phyloP scores from a whole-genome alignment of 1,284 basidiomycete species.

The Paramarasmius palmivorus region DNA sequence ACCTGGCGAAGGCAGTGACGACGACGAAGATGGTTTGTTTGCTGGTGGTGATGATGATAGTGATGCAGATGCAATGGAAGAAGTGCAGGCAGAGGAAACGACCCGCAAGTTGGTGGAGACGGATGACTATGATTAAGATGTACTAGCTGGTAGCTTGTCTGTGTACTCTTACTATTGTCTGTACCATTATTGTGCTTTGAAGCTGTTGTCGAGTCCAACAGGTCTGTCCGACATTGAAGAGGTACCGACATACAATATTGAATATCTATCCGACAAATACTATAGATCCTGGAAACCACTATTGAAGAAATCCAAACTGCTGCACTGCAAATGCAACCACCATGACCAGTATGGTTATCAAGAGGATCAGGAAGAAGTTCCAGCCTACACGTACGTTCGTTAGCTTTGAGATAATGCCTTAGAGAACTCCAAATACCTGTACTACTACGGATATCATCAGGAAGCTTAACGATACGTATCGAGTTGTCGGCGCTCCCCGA shows the following conservation, averaged over 20 bases:
- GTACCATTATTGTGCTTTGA: no score
- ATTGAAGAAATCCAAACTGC: constrained; percentile 19
- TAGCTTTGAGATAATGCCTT: not conserved
- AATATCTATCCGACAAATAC: not conserved
- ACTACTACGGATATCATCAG: constrained; percentile 46
- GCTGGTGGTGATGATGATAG: constrained; percentile 75
- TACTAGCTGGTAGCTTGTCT: not conserved
- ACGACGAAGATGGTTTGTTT: constrained; percentile 59
- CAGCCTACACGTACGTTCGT: constrained; percentile 7
- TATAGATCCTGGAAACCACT: constrained; percentile 6
- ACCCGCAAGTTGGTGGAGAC: constrained; percentile 82
- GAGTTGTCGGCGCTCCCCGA: constrained; percentile 93
- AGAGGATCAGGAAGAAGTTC: constrained; percentile 11
- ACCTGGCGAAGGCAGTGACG: constrained; percentile 60
- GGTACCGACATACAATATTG: not conserved
- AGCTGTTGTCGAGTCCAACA: no score
- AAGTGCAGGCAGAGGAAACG: constrained; percentile 59
- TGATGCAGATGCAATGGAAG: constrained; percentile 75
- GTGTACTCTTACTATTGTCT: not conserved
- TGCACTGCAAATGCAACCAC: constrained; percentile 28
- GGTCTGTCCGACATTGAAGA: no score
- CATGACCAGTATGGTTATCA: constrained; percentile 28
- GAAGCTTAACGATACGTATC: constrained; percentile 80
- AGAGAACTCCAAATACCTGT: constrained; percentile 45
- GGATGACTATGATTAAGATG: constrained; percentile 84